Base-by-base conservation (phyloP, 345 rosid species). In the Viola odorata region DNA sequence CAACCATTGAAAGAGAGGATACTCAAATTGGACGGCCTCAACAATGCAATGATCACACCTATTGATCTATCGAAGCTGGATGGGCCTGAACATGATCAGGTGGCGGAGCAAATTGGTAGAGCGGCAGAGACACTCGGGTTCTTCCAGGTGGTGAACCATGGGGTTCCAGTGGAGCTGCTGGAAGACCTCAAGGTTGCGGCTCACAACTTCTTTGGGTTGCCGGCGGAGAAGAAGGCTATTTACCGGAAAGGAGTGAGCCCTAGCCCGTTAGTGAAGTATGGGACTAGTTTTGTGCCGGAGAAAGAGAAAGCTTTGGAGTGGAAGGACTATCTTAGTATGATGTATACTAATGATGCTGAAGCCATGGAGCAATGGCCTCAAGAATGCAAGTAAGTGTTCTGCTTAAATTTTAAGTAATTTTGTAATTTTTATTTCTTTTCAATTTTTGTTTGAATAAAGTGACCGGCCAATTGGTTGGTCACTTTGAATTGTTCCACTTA, bases 241-340 rank as follows among this genome's bases (percentile, higher is more conserved):
- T 82, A 81, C 49, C 62, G 65, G 15, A 66, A 74, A 60, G 84
- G 71, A 40, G 71, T 40, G 61, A 81, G 83, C 42, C 83, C 86
- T 13, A 81, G 69, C 69, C 79, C 75, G 12, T 56, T 72, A 57
- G 86, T 84, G 37, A 84, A 69, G 66, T 82, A 77, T 39, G 77
- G 81, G 8, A 79, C 89, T 0, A 84, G 89, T 63, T 81, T 84
- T 52, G 77, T 69, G 50, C 86, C 89, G 0, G 83, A 78, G 55
- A 82, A 81, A 60, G 84, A 84, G 75, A 73, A 69, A 61, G 84
- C 84, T 5, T 65, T 84, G 66, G 89, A 84, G 68, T 84, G 86
- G 89, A 84, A 84, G 50, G 89, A 81, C 59, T 84, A 84, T 55
- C 56, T 84, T 59, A 80, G 78, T 65, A 75, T 81, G 81, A 53